Evolutionary conservation across 371 early-diverging fungal species (phyloP).

Genomic region (Lichtheimia ornata): DNA sequence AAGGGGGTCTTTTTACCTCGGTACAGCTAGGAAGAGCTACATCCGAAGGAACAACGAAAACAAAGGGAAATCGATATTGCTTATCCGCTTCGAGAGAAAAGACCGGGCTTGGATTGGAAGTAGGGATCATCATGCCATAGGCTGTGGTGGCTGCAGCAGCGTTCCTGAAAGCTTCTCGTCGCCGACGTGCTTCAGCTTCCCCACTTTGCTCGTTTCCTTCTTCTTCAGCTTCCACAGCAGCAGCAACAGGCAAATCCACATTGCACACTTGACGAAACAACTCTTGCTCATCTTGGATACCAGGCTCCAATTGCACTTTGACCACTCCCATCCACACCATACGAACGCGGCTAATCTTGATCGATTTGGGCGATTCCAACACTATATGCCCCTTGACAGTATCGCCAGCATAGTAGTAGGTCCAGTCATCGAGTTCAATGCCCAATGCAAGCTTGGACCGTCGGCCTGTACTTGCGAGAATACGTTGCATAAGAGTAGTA

Average conservation of each 20-base stretch:
- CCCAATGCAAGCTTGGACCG: slow-evolving; percentile 9
- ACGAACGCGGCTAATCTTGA: slow-evolving; percentile 13
- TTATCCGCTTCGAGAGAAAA: slow-evolving; percentile 17
- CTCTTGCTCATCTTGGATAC: slow-evolving; percentile 15
- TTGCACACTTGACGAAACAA: slow-evolving; percentile 11
- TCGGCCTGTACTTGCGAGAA: slow-evolving; percentile 9
- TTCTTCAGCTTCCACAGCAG: background rate
- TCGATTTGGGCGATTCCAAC: slow-evolving; percentile 13
- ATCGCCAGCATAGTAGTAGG: slow-evolving; percentile 24
- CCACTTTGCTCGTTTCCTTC: too few species aligned
- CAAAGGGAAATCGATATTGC: slow-evolving; percentile 21
- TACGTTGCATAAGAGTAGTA: slow-evolving; percentile 8
- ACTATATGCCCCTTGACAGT: slow-evolving; percentile 8
- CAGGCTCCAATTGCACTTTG: slow-evolving; percentile 12
- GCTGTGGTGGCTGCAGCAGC: background rate
- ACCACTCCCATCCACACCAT: slow-evolving; percentile 13
- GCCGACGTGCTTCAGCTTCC: background rate
- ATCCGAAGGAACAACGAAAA: slow-evolving; percentile 19
- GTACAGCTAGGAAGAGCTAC: slow-evolving; percentile 28
- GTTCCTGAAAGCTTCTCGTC: background rate
- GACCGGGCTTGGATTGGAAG: background rate
- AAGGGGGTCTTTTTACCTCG: slow-evolving; percentile 26
- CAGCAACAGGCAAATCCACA: slow-evolving; percentile 6
- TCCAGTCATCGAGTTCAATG: slow-evolving; percentile 14
- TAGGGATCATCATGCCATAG: background rate